Conservation (phyloP, 805 yeast species). For the Metschnikowia bowlesiae region DNA sequence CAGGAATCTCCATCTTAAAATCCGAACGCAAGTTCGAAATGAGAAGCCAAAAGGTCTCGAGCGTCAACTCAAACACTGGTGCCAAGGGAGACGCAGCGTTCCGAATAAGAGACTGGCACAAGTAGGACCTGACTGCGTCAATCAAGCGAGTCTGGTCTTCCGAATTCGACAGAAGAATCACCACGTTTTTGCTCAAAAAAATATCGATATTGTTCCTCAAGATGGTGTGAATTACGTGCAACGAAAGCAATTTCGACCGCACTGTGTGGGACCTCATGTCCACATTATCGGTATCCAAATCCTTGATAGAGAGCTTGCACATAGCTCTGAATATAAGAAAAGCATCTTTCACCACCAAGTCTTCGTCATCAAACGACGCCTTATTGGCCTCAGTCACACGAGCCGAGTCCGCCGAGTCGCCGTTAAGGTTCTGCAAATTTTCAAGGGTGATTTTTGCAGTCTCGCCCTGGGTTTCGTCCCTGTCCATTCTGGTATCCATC, state of each 20-base stretch:
- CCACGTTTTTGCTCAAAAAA: slow-evolving; percentile 57
- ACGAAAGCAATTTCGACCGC: slow-evolving; percentile 82
- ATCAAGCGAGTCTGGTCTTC: slow-evolving; percentile 59
- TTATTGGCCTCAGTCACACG: slow-evolving; percentile 46
- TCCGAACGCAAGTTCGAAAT: slow-evolving; percentile 78
- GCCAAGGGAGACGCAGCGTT: slow-evolving; percentile 91
- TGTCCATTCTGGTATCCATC: slow-evolving; percentile 5
- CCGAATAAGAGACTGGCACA: slow-evolving; percentile 77
- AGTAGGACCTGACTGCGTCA: slow-evolving; percentile 77
- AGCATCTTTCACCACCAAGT: slow-evolving; percentile 80
- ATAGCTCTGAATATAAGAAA: slow-evolving; percentile 88
- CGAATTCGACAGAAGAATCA: slow-evolving; percentile 45
- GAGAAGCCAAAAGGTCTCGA: slow-evolving; percentile 91
- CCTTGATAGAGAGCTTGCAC: slow-evolving; percentile 87
- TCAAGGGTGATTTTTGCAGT: slow-evolving; percentile 48
- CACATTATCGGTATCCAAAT: slow-evolving; percentile 67
- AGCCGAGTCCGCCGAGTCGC: slow-evolving; percentile 47
- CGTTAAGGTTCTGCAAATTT: slow-evolving; percentile 53
- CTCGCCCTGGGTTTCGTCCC: neutral
- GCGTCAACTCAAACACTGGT: slow-evolving; percentile 85
- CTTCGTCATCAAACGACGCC: slow-evolving; percentile 53
- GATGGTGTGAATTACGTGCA: slow-evolving; percentile 83
- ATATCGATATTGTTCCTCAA: slow-evolving; percentile 81
- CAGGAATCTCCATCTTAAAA: slow-evolving; percentile 91
- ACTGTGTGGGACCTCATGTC: slow-evolving; percentile 90